Base-by-base conservation (phyloP, 441 rosid genomes). In the Populus hybrid region DNA sequence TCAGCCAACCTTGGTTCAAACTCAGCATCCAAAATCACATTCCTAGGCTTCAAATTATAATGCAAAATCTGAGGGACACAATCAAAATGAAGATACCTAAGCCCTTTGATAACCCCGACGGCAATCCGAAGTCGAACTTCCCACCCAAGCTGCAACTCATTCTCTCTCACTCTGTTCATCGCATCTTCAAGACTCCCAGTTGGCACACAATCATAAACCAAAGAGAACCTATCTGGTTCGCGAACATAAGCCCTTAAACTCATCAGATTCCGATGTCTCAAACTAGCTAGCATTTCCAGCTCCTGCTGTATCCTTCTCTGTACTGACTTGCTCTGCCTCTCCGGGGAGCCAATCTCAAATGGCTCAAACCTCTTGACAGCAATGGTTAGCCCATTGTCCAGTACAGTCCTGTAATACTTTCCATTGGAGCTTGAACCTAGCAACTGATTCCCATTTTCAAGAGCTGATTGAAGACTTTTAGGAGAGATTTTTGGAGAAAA, bases 21-120 rank as follows among this genome's bases (percentile, higher is more conserved):
- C 87, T 96, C 99, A 36, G 91, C 87, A 86, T 96, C 98, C 89
- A 94, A 85, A 90, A 96, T 91, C 73, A 96, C 98, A 82, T 96
- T 96, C 26, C 89, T 85, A 10, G 95, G 98, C 89, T 96, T 96
- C 87, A 96, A 81, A 77, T 94, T 89, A 54, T 75, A 87, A 85
- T 94, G 99, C 84, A 94, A 85, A 89, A 93, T 83, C 86, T 87
- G 94, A 78, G 92, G 89, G 71, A 63, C 80, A 76, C 95, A 90
- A 69, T 79, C 86, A 67, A 89, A 89, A 81, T 94, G 99, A 70
- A 96, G 92, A 88, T 89, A 91, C 75, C 88, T 89, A 76, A 96
- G 96, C 74, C 94, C 98, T 85, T 93, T 93, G 70, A 94, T 91
- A 61, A 96, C 82, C 65, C 97, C 99, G 79, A 93, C 95, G 0